These are phyloP conservation scores for Brasilioporus rufonigricans DNA, from an alignment of 768 basidiomycete species.

Conservation along the genomic window DNA sequence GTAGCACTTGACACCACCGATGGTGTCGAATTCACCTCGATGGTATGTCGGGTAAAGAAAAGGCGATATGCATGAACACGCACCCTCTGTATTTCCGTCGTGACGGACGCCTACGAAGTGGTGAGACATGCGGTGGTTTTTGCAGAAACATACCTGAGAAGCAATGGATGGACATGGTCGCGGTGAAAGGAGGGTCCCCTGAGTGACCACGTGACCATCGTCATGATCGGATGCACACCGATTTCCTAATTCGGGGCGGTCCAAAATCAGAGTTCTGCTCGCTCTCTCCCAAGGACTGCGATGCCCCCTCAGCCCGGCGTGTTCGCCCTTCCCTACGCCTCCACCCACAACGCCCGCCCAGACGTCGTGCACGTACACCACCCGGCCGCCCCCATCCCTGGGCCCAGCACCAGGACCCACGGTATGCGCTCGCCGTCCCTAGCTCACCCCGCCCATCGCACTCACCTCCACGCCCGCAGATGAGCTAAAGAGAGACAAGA, in stretches of 20 bases:
- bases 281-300: conserved; percentile 1
- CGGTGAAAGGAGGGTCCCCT: not conserved
- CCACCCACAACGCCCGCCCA: conserved; percentile 43
- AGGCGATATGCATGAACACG: not conserved
- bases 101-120: not conserved
- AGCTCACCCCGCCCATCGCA: conserved; percentile 25
- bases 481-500: conserved; percentile 60
- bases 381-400: conserved; percentile 39
- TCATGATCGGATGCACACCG: conserved; percentile 21
- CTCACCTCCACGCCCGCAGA: conserved; percentile 30
- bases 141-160: not conserved
- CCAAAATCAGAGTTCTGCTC: conserved; percentile 15
- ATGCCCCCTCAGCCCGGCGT: conserved; percentile 74
- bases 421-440: conserved; percentile 27
- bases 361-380: conserved; percentile 40
- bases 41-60: not conserved
- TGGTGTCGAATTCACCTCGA: not conserved
- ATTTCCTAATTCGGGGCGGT: conserved; percentile 18
- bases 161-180: not conserved
- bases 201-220: conserved; percentile 14
- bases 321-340: conserved; percentile 58
- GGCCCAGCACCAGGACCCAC: conserved; percentile 42
- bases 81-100: not conserved
- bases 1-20: not conserved
- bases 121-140: not conserved